Conservation (phyloP, 495 filamentous ascomycete species). For the Diplogelasinospora grovesii region DNA sequence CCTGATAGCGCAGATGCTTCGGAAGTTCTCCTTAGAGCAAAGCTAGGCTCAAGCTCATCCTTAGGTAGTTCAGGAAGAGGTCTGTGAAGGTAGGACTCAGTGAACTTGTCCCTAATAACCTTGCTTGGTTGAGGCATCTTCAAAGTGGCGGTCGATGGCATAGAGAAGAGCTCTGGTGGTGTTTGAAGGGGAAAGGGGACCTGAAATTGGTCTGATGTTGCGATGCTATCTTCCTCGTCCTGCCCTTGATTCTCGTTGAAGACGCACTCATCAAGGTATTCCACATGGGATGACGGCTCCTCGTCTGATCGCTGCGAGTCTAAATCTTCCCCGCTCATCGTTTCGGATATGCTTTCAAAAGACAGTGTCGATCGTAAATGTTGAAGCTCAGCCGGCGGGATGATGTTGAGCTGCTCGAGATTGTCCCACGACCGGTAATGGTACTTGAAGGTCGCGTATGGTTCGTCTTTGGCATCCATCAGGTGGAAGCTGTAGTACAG, state of each 20-base stretch:
- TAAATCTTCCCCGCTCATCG: too few relatives aligned
- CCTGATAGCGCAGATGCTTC: slow-evolving; percentile 14
- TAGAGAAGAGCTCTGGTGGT: slow-evolving; percentile 22
- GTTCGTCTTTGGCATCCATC: slow-evolving; percentile 40
- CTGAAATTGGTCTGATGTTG: too few relatives aligned
- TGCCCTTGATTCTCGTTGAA: slow-evolving; percentile 9
- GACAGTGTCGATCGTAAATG: slow-evolving; percentile 2
- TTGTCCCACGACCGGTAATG: slow-evolving; percentile 42
- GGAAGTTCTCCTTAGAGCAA: slow-evolving; percentile 12
- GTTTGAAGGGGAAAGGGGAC: slow-evolving; percentile 19
- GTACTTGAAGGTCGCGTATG: slow-evolving; percentile 41
- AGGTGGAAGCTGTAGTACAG: slow-evolving; percentile 41
- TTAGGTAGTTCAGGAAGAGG: slow-evolving; percentile 38
- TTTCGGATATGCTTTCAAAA: too few relatives aligned
- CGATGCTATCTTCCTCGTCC: too few relatives aligned
- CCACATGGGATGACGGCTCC: background rate
- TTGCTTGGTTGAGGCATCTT: slow-evolving; percentile 18
- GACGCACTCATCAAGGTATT: slow-evolving; percentile 12
- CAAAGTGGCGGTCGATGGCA: background rate
- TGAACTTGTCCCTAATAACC: slow-evolving; percentile 13
- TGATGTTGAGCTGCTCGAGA: slow-evolving; percentile 36
- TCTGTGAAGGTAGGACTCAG: slow-evolving; percentile 27
- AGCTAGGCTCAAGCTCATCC: slow-evolving; percentile 5
- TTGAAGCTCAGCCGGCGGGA: slow-evolving; percentile 17
- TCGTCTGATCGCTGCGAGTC: background rate